Evolutionary conservation across 2,329 filamentous ascomycete species (phyloP).

Genomic region (Fusarium paranaense): DNA sequence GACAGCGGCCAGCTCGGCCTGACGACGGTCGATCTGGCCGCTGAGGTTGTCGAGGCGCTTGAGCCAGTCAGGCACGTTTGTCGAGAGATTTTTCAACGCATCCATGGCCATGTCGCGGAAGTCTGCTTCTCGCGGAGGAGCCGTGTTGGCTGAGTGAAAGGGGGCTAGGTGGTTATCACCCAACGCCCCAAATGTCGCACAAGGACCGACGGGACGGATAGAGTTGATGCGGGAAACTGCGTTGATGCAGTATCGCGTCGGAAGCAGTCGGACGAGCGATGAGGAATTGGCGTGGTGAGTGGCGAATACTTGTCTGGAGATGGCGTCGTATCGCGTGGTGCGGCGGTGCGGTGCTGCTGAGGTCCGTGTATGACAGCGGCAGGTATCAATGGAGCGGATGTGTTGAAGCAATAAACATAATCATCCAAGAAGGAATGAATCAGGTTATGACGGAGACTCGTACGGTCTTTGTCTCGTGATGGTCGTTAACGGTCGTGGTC

Average conservation of each 20-base stretch:
- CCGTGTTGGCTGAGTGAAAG: slow-evolving; percentile 44
- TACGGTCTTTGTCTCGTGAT: slow-evolving; percentile 35
- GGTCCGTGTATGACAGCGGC: slow-evolving; percentile 16
- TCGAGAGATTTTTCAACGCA: slow-evolving; percentile 65
- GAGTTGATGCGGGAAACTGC: slow-evolving; percentile 1
- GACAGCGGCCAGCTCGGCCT: slow-evolving; percentile 68
- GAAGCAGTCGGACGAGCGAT: slow-evolving; percentile 3
- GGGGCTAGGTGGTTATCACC: slow-evolving; percentile 48
- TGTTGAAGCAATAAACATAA: slow-evolving; percentile 13
- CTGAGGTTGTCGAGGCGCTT: slow-evolving; percentile 69
- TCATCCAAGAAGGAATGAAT: not conserved
- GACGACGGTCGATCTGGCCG: slow-evolving; percentile 70
- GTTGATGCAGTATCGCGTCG: slow-evolving; percentile 13
- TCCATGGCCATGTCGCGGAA: slow-evolving; percentile 61
- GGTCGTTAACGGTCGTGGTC: slow-evolving; percentile 36
- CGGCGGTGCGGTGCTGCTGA: slow-evolving; percentile 7
- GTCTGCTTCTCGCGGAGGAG: slow-evolving; percentile 44
- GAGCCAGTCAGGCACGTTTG: slow-evolving; percentile 71
- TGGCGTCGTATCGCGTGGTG: slow-evolving; percentile 24
- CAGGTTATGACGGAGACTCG: slow-evolving; percentile 17
- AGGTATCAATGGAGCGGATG: slow-evolving; percentile 9
- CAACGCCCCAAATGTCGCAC: slow-evolving; percentile 42
- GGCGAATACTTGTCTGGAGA: slow-evolving; percentile 32
- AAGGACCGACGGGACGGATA: slow-evolving; percentile 8
- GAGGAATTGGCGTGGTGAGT: slow-evolving; percentile 1